Conservation (phyloP, 192 early-diverging fungal genomes). For the Backusella macrospora region DNA sequence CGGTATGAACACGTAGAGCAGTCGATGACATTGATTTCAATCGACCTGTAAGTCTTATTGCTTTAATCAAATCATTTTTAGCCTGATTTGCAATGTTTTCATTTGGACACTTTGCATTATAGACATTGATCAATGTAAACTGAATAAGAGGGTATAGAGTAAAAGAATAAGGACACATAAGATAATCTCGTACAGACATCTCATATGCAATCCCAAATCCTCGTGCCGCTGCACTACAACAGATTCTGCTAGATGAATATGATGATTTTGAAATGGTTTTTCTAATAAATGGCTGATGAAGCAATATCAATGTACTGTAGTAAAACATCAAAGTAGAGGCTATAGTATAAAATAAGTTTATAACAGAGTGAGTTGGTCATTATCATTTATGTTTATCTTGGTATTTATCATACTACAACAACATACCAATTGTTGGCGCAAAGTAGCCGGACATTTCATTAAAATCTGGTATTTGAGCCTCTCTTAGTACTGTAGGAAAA, state of each 20-base stretch:
- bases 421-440: background rate
- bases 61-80: background rate
- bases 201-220: constrained; percentile 3
- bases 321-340: constrained; percentile 7
- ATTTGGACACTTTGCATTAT: background rate
- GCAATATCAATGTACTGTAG: background rate
- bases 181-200: background rate
- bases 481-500: constrained; percentile 13
- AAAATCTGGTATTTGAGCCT: constrained; percentile 4
- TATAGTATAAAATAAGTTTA: background rate
- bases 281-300: constrained; percentile 15
- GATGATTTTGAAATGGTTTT: background rate
- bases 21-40: background rate
- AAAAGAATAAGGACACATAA: constrained; percentile 15
- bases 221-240: constrained; percentile 6
- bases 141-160: constrained; percentile 14
- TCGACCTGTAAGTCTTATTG: background rate
- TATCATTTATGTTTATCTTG: too few relatives aligned
- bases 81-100: background rate
- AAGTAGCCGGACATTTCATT: background rate
- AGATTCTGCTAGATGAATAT: background rate
- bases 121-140: constrained; percentile 1
- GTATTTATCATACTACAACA: background rate
- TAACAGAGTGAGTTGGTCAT: background rate
- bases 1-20: background rate